Evolutionary conservation across 2,329 filamentous ascomycete species (phyloP), one percentile per base, ranked within the genome.

Genomic region (Trichoderma arundinaceum): DNA sequence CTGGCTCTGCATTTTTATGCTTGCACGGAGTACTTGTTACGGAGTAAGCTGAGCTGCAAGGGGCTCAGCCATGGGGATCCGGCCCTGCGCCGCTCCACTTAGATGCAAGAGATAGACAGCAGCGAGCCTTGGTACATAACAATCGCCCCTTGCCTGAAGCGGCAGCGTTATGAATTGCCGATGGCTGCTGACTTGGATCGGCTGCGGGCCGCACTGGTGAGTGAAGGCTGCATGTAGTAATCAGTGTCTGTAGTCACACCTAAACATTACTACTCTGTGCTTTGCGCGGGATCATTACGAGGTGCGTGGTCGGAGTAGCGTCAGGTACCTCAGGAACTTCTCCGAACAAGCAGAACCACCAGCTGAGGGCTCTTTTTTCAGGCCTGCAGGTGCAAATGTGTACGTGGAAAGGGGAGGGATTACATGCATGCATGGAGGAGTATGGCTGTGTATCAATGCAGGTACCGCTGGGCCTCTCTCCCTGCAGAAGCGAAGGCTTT

Each of bases 21-120:
- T 60, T 51, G 57, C 57, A 15, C 43, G 35, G 28, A 17, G 32
- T 48, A 12, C 17, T 38, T n/a, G 28, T 41, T 46, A 58, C 39
- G 49, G 39, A 28, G 39, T 63, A 63, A 63, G 60, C 60, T 63
- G 60, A 63, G 60, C 60, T 63, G 49, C 60, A 63, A 54, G 48
- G 48, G 49, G 39, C 57, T 49, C 46, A 60, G 33, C 56, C 28
- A 48, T 41, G 35, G 44, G 32, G 17, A 41, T 33, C 39, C 22
- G 22, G 22, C 22, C 22, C 22, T 28, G 22, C 22, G 17, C 9
- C 28, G 61, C 32, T 57, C 61, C 61, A 64, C 61, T 64, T 64
- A 43, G 46, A 53, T 33, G 59, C 59, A 62, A 52, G 59, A 62
- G 59, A 62, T 57, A 57, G 51, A 57, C 51, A 43, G 17, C 49